Evolutionary conservation across 2,329 filamentous ascomycete genomes (phyloP).

Genomic region (Trichoderma simmonsii): DNA sequence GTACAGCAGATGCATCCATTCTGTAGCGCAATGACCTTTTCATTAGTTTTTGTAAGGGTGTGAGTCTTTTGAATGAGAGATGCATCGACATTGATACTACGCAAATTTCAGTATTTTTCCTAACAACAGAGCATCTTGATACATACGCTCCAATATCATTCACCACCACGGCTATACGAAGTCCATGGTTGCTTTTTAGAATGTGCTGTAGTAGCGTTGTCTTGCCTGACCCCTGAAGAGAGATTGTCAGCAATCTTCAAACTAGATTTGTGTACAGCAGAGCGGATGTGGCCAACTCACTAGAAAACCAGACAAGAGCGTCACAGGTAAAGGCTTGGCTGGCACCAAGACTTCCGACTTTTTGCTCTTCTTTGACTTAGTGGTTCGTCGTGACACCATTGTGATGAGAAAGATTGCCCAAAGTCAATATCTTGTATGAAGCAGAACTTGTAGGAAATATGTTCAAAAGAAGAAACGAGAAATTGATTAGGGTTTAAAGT

Average conservation of each 20-base stretch:
- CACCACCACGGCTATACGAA: conserved; percentile 68
- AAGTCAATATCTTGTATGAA: background rate
- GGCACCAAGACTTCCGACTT: background rate
- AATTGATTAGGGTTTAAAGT: background rate
- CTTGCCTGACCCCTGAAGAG: conserved; percentile 62
- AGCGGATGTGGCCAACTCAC: conserved; percentile 20
- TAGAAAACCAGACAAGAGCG: conserved; percentile 36
- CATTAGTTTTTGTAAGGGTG: conserved; percentile 55
- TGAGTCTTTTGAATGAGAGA: conserved; percentile 56
- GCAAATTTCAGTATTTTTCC: background rate
- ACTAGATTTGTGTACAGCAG: background rate
- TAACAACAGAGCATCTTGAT: background rate
- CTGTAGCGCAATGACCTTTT: conserved; percentile 65
- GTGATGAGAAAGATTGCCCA: background rate
- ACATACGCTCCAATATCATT: conserved; percentile 65
- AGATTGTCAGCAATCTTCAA: background rate
- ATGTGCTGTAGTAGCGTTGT: conserved; percentile 69
- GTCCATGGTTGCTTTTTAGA: conserved; percentile 62
- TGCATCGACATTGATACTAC: conserved; percentile 64
- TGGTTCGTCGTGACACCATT: background rate
- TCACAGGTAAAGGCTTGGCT: conserved; percentile 32
- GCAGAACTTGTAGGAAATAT: background rate
- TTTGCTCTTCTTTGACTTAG: background rate
- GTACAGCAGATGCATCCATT: conserved; percentile 78
- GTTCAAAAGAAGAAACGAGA: background rate